Base-by-base conservation (phyloP, 176 grass and related monocot species). In the Thinopyrum elongatum region DNA sequence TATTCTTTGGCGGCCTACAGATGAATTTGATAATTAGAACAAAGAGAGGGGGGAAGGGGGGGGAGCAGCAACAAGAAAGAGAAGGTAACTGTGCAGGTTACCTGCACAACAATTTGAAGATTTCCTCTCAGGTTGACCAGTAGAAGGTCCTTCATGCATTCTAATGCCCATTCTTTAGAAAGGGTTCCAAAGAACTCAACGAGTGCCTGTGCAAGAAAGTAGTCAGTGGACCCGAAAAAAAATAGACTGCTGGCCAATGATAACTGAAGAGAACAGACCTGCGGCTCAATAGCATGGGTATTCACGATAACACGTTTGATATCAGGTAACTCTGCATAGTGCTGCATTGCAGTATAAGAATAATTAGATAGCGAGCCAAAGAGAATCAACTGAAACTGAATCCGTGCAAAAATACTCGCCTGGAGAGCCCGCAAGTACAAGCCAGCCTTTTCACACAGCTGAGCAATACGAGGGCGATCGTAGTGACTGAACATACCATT, bases 401-500 rank as follows among this genome's bases (percentile, higher is more conserved):
- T 6, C 49, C 61, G 72, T 79, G 19, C 39, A 87, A 76, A 80
- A 8, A 12, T 38, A 76, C 69, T 60, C 27, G 91, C 94, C 90
- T 96, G 97, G 90, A 98, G 92, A 25, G 97, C 97, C 38, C 97
- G 88, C 84, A 98, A 75, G 88, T 94, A 95, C 69, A 96, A 93
- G 21, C 97, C 94, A 74, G 86, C 94, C 63, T 98, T 95, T 94
- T 98, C 97, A 83, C 97, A 98, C 53, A 98, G 61, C 83, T 96
- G 97, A 90, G 97, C 97, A 86, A 98, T 88, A 39, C 97, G 92
- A 84, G 97, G 97, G 15, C 97, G 97, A 27, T 98, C 97, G 36
- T 96, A 98, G 83, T 98, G 97, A 46, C 88, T 98, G 71, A 98
- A 98, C 95, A 98, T 98, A 63, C 93, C 95, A 87, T 98, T 98